Percentiles rank a stretch among this genome's conserved stretches.
phyloP scores from a whole-genome alignment of 305 asterid species.

The Vinca major region DNA sequence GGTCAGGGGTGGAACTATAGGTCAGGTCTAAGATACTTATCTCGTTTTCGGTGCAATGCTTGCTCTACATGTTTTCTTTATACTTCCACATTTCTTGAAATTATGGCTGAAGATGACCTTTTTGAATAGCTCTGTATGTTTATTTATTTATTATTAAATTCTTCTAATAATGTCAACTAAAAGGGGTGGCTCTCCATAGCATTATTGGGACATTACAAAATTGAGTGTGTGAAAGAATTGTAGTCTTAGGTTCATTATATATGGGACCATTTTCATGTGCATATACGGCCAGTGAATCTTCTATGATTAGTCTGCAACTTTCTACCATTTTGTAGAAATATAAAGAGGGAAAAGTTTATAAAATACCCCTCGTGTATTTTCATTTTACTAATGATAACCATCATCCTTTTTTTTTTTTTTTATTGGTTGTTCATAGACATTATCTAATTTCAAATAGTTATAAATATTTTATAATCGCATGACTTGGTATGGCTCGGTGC shows the following conservation, averaged over 20 bases:
- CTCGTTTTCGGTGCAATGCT: no score
- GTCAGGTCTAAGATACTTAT: no score
- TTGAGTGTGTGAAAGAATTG: neutral
- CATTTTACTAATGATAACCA: no score
- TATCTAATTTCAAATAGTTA: no score
- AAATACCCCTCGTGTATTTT: no score
- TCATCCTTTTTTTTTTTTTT: no score
- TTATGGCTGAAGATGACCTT: constrained; percentile 11
- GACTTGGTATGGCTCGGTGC: no score
- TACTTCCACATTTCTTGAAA: neutral
- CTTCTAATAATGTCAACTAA: neutral
- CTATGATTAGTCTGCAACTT: neutral
- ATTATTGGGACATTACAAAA: constrained; percentile 6
- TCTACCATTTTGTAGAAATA: neutral
- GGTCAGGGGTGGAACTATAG: no score
- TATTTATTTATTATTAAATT: neutral
- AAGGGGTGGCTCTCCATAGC: neutral
- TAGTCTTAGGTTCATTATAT: neutral
- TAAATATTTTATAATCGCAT: no score
- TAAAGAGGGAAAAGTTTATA: no score
- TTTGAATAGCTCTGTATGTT: neutral
- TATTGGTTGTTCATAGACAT: no score
- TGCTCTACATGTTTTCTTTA: no score
- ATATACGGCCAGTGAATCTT: neutral
- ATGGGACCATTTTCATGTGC: constrained; percentile 2